Evolutionary conservation across 2,329 filamentous ascomycete species (phyloP).

Genomic region (Fusarium verticillioides): DNA sequence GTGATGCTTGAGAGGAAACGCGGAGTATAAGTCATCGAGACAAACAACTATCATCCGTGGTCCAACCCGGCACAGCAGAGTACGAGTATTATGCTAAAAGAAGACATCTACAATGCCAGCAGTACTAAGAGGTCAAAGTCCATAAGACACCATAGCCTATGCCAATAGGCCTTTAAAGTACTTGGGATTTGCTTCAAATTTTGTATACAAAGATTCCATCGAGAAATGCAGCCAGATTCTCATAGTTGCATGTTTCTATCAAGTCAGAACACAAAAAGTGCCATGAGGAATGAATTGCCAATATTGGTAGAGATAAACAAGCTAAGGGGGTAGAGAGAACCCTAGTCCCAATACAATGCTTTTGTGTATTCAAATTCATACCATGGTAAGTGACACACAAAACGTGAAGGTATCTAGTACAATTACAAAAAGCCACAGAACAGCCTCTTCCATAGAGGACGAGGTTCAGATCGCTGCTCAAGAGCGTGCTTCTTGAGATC

Average conservation of each 20-base stretch:
- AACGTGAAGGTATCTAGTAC: not conserved
- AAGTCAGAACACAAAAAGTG: not conserved
- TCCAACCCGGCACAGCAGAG: not conserved
- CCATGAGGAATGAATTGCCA: no score
- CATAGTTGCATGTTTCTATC: not conserved
- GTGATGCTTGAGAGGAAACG: not conserved
- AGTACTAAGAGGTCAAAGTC: not conserved
- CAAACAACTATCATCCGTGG: not conserved
- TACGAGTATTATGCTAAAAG: not conserved
- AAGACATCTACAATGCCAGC: not conserved
- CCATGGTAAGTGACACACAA: not conserved
- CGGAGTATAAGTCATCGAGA: not conserved
- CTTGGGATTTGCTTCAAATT: not conserved
- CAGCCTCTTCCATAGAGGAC: slow-evolving; percentile 41
- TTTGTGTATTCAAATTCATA: not conserved
- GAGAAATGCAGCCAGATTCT: not conserved
- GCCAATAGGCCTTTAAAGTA: not conserved
- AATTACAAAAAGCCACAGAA: slow-evolving; percentile 44
- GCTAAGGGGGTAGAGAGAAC: no score
- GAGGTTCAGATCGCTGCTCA: not conserved
- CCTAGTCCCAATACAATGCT: not conserved
- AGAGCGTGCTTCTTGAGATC: slow-evolving; percentile 36
- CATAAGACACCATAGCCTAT: not conserved
- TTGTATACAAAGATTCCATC: no score
- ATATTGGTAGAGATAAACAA: not conserved